Evolutionary conservation across 1,139 yeast species (phyloP).

Genomic region (Magnusiomyces tetraspermus): DNA sequence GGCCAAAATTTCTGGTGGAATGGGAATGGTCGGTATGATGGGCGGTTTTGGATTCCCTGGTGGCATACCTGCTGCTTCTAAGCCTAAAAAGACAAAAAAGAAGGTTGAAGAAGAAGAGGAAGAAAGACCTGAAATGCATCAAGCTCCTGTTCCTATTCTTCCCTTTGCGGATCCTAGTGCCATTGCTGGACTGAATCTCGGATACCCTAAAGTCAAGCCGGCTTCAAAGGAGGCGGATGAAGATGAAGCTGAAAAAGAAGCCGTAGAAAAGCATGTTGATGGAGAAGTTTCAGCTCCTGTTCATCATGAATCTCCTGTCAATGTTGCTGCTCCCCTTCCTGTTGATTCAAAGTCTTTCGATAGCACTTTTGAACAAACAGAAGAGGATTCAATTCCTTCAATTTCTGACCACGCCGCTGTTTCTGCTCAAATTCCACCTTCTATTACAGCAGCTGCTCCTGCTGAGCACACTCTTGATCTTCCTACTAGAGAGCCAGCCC

Average conservation of each 20-base stretch:
- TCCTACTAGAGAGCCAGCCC: too few species aligned
- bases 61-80: conserved; percentile 9
- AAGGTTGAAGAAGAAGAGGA: conserved; percentile 24
- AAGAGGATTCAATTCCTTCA: too few species aligned
- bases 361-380: too few species aligned
- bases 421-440: conserved; percentile 10
- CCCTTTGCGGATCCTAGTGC: conserved; percentile 40
- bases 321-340: conserved; percentile 3
- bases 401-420: conserved; percentile 1
- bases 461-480: too few species aligned
- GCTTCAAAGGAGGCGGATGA: not conserved
- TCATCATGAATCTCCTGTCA: conserved; percentile 2
- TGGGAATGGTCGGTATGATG: conserved; percentile 55
- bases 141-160: conserved; percentile 41
- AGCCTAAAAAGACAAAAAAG: conserved; percentile 16
- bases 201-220: not conserved
- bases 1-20: conserved; percentile 92
- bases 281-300: too few species aligned
- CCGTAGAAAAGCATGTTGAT: not conserved
- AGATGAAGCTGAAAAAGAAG: conserved; percentile 16
- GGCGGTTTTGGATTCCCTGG: conserved; percentile 24
- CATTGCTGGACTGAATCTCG: conserved; percentile 21
- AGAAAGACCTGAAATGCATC: conserved; percentile 16
- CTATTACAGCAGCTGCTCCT: conserved; percentile 10
- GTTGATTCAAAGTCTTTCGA: conserved; percentile 4